Conservation (phyloP, 345 rosid genomes). For the Cardiospermum halicacabum region DNA sequence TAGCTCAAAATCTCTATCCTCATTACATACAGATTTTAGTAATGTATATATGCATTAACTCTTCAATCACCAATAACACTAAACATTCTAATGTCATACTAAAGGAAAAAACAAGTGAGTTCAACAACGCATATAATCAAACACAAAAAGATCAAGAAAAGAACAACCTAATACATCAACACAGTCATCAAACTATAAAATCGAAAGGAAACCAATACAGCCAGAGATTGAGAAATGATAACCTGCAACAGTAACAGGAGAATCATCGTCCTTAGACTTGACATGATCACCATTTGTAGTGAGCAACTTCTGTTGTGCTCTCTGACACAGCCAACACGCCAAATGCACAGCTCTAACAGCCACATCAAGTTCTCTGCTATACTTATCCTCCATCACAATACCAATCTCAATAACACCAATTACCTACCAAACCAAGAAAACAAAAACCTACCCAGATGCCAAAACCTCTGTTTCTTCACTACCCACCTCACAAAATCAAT, state of each 20-base stretch:
- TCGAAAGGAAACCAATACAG: background rate
- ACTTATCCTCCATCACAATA: constrained; percentile 27
- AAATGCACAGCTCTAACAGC: constrained; percentile 79
- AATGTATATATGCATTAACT: background rate
- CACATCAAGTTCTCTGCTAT: constrained; percentile 56
- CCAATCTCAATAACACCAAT: constrained; percentile 6
- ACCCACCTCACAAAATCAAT: constrained; percentile 12
- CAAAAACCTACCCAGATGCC: constrained; percentile 1
- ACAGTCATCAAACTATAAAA: background rate
- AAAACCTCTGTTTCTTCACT: background rate
- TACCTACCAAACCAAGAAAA: background rate
- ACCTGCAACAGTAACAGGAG: constrained; percentile 95
- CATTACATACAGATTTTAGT: background rate
- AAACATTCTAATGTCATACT: no score
- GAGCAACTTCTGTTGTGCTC: constrained; percentile 57
- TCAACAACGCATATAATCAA: background rate
- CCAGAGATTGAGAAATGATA: background rate
- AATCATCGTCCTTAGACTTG: constrained; percentile 75
- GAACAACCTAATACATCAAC: background rate
- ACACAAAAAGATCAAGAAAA: background rate
- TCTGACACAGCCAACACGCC: constrained; percentile 74
- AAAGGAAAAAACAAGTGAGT: background rate
- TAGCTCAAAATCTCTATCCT: background rate
- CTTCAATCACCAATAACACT: background rate
- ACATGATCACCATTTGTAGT: constrained; percentile 36